A percentile compares a stretch with the other conserved stretches of the same genome.
phyloP scores from a whole-genome alignment of 1,284 basidiomycete species.

The Singerocomus rubriflavus region DNA sequence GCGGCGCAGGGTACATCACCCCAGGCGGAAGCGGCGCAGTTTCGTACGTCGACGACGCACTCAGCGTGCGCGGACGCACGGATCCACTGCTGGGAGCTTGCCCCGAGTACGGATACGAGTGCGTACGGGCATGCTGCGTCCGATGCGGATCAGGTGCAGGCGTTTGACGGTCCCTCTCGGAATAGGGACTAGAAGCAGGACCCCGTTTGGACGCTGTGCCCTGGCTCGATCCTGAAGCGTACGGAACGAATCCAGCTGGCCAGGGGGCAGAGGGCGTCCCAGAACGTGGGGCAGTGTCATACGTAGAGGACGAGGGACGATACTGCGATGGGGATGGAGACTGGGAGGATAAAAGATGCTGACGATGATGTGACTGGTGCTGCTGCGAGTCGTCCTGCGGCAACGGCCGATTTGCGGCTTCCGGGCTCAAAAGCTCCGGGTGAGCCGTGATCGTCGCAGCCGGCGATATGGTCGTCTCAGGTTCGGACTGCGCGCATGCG shows the following conservation, averaged over 20 bases:
- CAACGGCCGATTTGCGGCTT: constrained; percentile 28
- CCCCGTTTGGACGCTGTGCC: background rate
- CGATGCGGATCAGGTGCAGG: background rate
- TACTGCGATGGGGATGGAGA: constrained; percentile 35
- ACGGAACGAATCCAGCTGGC: constrained; percentile 20
- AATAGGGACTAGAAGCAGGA: background rate
- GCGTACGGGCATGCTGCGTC: background rate
- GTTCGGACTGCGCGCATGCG: constrained; percentile 26
- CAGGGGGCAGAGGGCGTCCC: constrained; percentile 8
- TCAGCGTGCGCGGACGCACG: constrained; percentile 21
- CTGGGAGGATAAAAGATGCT: constrained; percentile 16
- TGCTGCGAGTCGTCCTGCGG: constrained; percentile 22
- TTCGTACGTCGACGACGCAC: constrained; percentile 28
- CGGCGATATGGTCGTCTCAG: constrained; percentile 22
- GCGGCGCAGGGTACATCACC: constrained; percentile 33
- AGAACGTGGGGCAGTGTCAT: constrained; percentile 14
- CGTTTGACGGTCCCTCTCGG: constrained; percentile 1
- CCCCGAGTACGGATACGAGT: background rate
- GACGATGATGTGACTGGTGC: constrained; percentile 23
- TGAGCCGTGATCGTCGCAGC: constrained; percentile 12
- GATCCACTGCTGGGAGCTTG: too few relatives aligned
- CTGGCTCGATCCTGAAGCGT: constrained; percentile 1
- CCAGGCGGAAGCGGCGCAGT: constrained; percentile 32
- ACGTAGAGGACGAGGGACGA: constrained; percentile 16
- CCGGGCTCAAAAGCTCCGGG: constrained; percentile 31